phyloP scores from a whole-genome alignment of 176 grass and related monocot species.

The Carex littledalei region DNA sequence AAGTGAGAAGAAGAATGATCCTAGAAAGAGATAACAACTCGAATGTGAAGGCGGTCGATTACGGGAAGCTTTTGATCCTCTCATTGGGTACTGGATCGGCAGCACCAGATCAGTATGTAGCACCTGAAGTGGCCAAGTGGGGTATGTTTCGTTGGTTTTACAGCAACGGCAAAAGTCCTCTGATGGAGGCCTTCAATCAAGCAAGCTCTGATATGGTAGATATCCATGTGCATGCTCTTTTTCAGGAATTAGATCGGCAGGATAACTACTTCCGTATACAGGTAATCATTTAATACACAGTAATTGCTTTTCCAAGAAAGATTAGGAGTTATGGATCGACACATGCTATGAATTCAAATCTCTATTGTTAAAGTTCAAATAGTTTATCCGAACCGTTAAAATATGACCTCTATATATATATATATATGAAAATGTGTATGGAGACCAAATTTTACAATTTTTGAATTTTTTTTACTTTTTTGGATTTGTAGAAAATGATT shows the following conservation, averaged over 20 bases:
- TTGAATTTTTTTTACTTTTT: no score
- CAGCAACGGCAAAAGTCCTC: conserved; percentile 40
- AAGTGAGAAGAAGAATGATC: conserved; percentile 44
- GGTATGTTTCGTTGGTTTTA: conserved; percentile 55
- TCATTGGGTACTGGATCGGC: conserved; percentile 53
- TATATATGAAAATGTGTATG: no score
- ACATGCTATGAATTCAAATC: no score
- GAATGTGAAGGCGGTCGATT: conserved; percentile 20
- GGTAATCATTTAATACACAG: not conserved
- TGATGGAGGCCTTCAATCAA: conserved; percentile 58
- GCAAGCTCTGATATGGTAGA: conserved; percentile 71
- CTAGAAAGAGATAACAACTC: conserved; percentile 18
- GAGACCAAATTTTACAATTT: no score
- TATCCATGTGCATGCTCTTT: conserved; percentile 50
- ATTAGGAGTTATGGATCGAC: no score
- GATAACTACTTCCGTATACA: conserved; percentile 64
- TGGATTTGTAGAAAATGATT: no score
- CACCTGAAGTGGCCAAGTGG: conserved; percentile 38
- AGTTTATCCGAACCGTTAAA: no score
- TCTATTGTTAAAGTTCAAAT: no score
- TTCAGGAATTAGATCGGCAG: conserved; percentile 42
- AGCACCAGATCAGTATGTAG: conserved; percentile 28
- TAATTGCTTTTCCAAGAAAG: not conserved
- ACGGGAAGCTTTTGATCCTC: conserved; percentile 43
- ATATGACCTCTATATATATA: no score